These are phyloP conservation scores for Juncus inflexus DNA, from an alignment of 176 grass and related monocot species.

Conservation along the genomic window DNA sequence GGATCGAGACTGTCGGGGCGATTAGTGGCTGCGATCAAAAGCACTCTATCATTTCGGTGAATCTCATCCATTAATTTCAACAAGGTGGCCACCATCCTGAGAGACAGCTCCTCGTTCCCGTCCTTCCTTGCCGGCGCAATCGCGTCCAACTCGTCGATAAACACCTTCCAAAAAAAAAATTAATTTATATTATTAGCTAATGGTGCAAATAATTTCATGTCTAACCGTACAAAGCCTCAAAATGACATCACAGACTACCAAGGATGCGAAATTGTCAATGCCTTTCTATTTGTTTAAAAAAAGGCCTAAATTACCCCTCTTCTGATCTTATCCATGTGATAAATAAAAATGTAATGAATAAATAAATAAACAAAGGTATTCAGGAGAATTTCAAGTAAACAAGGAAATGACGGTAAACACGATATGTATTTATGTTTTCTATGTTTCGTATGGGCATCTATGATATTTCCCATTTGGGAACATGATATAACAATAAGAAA, in stretches of 20 bases:
- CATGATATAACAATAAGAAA: background rate
- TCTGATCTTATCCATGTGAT: no score
- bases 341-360: no score
- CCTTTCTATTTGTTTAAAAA: background rate
- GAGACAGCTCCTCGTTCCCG: slow-evolving; percentile 72
- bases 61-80: slow-evolving; percentile 94
- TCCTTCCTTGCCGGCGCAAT: slow-evolving; percentile 88
- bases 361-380: no score
- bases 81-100: slow-evolving; percentile 85
- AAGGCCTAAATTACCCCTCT: background rate
- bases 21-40: slow-evolving; percentile 89
- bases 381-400: no score
- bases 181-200: background rate
- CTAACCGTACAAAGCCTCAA: no score
- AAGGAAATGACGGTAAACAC: no score
- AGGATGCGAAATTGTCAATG: no score
- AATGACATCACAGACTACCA: no score
- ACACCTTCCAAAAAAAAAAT: slow-evolving; percentile 46
- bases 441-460: no score
- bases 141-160: slow-evolving; percentile 97
- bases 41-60: slow-evolving; percentile 54
- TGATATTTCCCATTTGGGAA: no score
- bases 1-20: slow-evolving; percentile 77
- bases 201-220: background rate
- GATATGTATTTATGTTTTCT: no score